These are phyloP conservation scores for Liquidambar formosana DNA, from an alignment of 164 flowering plant genomes.

Conservation along the genomic window DNA sequence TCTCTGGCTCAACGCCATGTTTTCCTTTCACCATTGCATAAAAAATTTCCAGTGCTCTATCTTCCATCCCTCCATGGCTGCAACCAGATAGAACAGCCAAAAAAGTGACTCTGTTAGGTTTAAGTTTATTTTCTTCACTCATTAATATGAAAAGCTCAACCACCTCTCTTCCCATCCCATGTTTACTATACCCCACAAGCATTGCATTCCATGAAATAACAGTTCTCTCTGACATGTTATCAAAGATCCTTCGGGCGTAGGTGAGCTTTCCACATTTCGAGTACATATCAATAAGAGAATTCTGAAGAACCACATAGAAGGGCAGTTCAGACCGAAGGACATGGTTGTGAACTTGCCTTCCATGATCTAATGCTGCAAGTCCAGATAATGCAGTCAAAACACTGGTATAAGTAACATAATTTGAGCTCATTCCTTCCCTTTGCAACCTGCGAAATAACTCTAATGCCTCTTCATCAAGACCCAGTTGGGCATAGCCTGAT, in stretches of 20 bases:
- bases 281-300: constrained; percentile 79
- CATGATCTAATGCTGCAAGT: constrained; percentile 63
- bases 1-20: constrained; percentile 40
- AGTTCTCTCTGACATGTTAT: constrained; percentile 58
- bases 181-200: constrained; percentile 70
- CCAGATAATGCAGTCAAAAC: constrained; percentile 68
- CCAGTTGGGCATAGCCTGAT: constrained; percentile 71
- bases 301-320: constrained; percentile 54
- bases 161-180: constrained; percentile 61
- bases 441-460: constrained; percentile 52
- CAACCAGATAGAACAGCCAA: constrained; percentile 74
- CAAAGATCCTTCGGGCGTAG: constrained; percentile 62
- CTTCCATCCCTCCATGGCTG: constrained; percentile 72
- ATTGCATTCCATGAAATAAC: constrained; percentile 75
- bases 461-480: constrained; percentile 64
- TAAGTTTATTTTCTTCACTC: constrained; percentile 48
- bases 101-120: constrained; percentile 52
- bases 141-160: constrained; percentile 51
- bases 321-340: constrained; percentile 45
- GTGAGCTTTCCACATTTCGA: constrained; percentile 67
- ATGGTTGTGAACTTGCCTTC: constrained; percentile 66
- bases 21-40: constrained; percentile 40
- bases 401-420: constrained; percentile 71
- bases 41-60: constrained; percentile 53
- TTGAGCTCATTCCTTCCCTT: constrained; percentile 54